Evolutionary conservation across 495 filamentous ascomycete species (phyloP), one percentile per base, ranked within the genome.

Genomic region (Pyrenula massariospora): DNA sequence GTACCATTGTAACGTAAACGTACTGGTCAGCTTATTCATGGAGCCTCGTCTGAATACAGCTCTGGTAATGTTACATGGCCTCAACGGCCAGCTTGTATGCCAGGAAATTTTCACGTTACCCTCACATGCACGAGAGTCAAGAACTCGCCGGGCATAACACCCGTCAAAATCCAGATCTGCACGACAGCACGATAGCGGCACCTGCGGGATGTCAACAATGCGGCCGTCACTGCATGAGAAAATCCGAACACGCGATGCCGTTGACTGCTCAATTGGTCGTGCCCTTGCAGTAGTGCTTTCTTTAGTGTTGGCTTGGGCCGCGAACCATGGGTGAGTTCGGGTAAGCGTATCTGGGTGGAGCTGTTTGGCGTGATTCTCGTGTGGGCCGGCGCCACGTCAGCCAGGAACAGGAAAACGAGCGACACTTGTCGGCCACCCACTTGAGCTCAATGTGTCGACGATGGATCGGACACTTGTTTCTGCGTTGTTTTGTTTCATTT

Each of bases 351-450:
- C 8, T 42, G 31, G 5, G 31, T 42, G 31, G 31, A 42, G 5
- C 8, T 5, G 8, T 8, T 15, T 5, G 31, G 31, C 5, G 31
- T 15, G 8, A 42, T 42, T 5, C 31, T 15, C 8, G 15, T 15
- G 15, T 42, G 31, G 31, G 15, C n/a, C n/a, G 31, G 31, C 31
- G 31, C 31, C 31, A 42, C 31, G 31, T 42, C 31, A 42, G 31
- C 31, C 31, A 42, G 31, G 31, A 57, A 53, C 51, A 53, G 51
- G 20, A 53, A 25, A 22, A 53, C 22, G 51, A 53, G 11, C 51
- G 22, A 1, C 22, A 3, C 22, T n/a, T n/a, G 19, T 11, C 50
- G 8, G 20, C 48, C 22, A 50, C 11, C 20, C 20, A 22, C 8
- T 5, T 20, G 22, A 20, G 22, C 48, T 22, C 22, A 50, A 19